A percentile compares a stretch with the other conserved stretches of the same genome.
These are phyloP conservation scores for Phialophora macrospora DNA, from an alignment of 2,329 filamentous ascomycete species.

Conservation along the genomic window DNA sequence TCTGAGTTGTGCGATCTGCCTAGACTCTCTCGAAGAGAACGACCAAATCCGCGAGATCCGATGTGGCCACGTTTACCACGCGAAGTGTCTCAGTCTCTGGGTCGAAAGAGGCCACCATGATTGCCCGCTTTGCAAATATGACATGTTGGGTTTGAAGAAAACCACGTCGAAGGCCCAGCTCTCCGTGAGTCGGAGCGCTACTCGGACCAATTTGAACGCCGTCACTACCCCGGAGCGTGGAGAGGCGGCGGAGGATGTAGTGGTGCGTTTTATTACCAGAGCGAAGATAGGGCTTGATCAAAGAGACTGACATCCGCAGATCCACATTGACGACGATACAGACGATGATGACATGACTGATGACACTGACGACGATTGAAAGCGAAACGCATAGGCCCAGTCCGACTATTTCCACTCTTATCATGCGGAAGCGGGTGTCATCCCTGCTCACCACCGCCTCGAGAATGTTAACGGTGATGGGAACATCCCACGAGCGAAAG, in stretches of 20 bases:
- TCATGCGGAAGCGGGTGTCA: not conserved
- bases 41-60: slow-evolving; percentile 32
- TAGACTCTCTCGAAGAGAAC: slow-evolving; percentile 32
- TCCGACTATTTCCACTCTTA: not conserved
- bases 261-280: not conserved
- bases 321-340: not conserved
- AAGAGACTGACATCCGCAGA: not conserved
- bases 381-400: not conserved
- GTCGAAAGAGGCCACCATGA: slow-evolving; percentile 35
- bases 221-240: not conserved
- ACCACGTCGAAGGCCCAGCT: slow-evolving; percentile 6
- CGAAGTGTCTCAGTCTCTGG: slow-evolving; percentile 32
- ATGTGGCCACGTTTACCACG: slow-evolving; percentile 33
- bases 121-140: slow-evolving; percentile 34
- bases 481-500: not conserved
- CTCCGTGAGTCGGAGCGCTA: slow-evolving; percentile 2
- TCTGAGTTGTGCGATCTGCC: slow-evolving; percentile 33
- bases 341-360: not conserved
- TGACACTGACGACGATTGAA: slow-evolving; percentile 6
- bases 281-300: not conserved
- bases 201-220: not conserved
- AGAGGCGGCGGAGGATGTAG: not conserved
- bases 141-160: slow-evolving; percentile 30
- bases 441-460: not conserved
- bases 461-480: not conserved